These are phyloP conservation scores for Moesziomyces sp. DNA, from an alignment of 1,284 basidiomycete genomes.

Conservation along the genomic window DNA sequence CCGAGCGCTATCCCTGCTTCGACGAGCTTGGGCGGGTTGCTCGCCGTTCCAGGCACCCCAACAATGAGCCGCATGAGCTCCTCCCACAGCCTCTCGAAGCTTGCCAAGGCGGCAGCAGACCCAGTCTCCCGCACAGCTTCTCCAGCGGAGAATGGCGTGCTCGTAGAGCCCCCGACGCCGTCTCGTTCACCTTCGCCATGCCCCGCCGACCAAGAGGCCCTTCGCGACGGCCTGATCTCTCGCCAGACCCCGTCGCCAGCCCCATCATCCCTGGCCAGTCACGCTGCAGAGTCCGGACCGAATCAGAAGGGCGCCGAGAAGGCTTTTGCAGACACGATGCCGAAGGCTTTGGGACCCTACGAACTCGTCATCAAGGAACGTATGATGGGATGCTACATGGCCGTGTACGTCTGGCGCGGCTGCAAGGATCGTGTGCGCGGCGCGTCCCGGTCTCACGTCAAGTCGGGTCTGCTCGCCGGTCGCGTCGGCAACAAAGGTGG, in stretches of 20 bases:
- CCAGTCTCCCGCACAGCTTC: constrained; percentile 14
- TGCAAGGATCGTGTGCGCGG: constrained; percentile 63
- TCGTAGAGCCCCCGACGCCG: constrained; percentile 36
- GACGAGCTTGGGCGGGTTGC: constrained; percentile 12
- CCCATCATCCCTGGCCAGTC: not conserved
- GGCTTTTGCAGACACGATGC: constrained; percentile 42
- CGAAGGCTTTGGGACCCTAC: constrained; percentile 73
- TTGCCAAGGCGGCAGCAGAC: constrained; percentile 13
- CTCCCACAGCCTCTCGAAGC: constrained; percentile 26
- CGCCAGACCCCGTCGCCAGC: constrained; percentile 18
- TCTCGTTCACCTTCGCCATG: constrained; percentile 33
- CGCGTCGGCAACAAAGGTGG: constrained; percentile 81
- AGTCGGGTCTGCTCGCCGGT: constrained; percentile 85
- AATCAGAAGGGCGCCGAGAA: constrained; percentile 2
- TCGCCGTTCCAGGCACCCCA: constrained; percentile 28
- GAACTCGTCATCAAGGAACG: constrained; percentile 83
- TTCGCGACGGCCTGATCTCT: not conserved
- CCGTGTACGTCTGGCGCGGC: constrained; percentile 64
- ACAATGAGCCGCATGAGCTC: constrained; percentile 36
- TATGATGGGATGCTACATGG: constrained; percentile 83
- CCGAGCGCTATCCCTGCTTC: constrained; percentile 3
- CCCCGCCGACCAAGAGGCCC: constrained; percentile 1
- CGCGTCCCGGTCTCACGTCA: constrained; percentile 74
- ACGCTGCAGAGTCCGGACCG: not conserved
- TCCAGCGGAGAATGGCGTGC: constrained; percentile 22